These are phyloP conservation scores for Ascochyta pisi DNA, from an alignment of 2,329 filamentous ascomycete species.

Conservation along the genomic window DNA sequence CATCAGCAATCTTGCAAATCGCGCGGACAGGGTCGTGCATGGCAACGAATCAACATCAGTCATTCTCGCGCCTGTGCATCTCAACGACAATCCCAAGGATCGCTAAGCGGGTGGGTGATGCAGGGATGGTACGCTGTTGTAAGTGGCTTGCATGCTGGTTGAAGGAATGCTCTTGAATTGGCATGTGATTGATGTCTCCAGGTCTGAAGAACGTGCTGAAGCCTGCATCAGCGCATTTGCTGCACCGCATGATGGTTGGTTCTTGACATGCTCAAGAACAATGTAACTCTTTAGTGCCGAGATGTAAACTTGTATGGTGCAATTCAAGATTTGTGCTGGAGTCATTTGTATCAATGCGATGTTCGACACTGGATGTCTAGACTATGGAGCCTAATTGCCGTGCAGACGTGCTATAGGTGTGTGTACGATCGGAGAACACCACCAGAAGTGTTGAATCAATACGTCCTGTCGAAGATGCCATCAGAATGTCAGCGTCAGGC, in stretches of 20 bases:
- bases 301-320: too few species aligned
- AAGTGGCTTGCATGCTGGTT: slow-evolving; percentile 12
- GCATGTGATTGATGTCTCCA: slow-evolving; percentile 12
- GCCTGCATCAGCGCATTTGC: not conserved
- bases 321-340: too few species aligned
- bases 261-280: not conserved
- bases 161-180: not conserved
- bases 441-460: too few species aligned
- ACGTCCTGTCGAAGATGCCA: too few species aligned
- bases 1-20: slow-evolving; percentile 1
- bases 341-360: too few species aligned
- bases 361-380: too few species aligned
- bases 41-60: slow-evolving; percentile 15
- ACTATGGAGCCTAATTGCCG: too few species aligned
- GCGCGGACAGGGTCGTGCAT: slow-evolving; percentile 4
- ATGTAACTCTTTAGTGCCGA: not conserved
- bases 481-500: too few species aligned
- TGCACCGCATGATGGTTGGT: not conserved
- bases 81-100: slow-evolving; percentile 15
- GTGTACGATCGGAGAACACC: too few species aligned
- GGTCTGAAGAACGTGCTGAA: not conserved
- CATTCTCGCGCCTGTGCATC: slow-evolving; percentile 17
- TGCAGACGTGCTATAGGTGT: too few species aligned
- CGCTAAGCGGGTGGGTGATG: slow-evolving; percentile 15
- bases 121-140: slow-evolving; percentile 14